Evolutionary conservation across 352 stramenopile species (phyloP).

Genomic region (Pythium rhizo-oryzae): DNA sequence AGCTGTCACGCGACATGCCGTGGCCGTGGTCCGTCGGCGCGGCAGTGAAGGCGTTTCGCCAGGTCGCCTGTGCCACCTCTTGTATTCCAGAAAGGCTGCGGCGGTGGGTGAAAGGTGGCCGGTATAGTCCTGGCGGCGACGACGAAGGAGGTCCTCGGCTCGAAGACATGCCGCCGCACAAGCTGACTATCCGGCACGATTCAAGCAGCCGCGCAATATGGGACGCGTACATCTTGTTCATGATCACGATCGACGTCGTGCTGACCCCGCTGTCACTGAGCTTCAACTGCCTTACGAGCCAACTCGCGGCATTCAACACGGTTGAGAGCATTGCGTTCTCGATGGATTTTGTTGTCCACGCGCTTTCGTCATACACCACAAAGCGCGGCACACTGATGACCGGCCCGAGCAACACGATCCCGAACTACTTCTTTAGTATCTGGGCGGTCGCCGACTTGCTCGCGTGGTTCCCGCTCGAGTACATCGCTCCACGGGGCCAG

Average conservation of each 20-base stretch:
- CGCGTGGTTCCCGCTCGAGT: conserved; percentile 73
- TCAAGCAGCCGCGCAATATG: conserved; percentile 43
- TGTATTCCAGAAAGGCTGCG: not conserved
- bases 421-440: conserved; percentile 57
- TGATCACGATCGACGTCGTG: not conserved
- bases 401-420: conserved; percentile 38
- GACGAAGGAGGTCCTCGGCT: not conserved
- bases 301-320: conserved; percentile 37
- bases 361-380: conserved; percentile 58
- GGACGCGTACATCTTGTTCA: conserved; percentile 48
- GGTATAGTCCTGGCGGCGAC: not conserved
- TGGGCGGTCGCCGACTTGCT: conserved; percentile 66
- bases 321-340: conserved; percentile 51
- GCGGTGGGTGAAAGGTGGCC: not conserved
- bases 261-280: conserved; percentile 49
- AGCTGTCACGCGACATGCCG: not conserved
- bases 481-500: conserved; percentile 39
- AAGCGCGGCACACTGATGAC: conserved; percentile 55
- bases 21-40: not conserved
- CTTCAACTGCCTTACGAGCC: conserved; percentile 39
- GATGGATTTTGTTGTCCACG: conserved; percentile 56
- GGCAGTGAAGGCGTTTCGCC: not conserved
- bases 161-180: not conserved
- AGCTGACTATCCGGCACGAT: conserved; percentile 60
- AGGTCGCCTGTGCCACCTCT: not conserved